phyloP scores from a whole-genome alignment of 345 rosid species.

The Camelina hispida region DNA sequence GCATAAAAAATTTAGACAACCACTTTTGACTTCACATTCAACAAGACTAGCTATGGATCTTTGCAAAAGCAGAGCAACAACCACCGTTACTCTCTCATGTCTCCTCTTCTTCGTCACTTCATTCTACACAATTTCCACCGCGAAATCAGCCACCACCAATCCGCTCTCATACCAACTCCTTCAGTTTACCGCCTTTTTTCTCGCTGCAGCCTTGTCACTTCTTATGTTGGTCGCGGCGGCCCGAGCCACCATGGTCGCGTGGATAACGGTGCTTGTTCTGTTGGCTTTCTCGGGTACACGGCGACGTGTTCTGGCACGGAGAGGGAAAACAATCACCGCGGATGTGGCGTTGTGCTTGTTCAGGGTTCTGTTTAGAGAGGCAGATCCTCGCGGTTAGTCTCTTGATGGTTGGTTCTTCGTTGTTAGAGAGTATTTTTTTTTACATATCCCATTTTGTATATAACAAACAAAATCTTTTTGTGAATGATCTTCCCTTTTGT shows the following conservation, averaged over 20 bases:
- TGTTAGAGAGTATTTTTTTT: slow-evolving; percentile 11
- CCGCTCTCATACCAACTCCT: slow-evolving; percentile 10
- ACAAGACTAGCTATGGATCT: slow-evolving; percentile 34
- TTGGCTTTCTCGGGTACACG: slow-evolving; percentile 47
- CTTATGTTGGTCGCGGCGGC: slow-evolving; percentile 39
- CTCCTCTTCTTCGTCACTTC: slow-evolving; percentile 34
- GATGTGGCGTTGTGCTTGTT: slow-evolving; percentile 41
- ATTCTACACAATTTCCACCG: slow-evolving; percentile 33
- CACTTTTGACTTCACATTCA: slow-evolving; percentile 24
- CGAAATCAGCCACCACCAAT: slow-evolving; percentile 5
- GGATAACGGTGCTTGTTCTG: slow-evolving; percentile 46
- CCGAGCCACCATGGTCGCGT: slow-evolving; percentile 46
- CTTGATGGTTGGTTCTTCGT: background rate
- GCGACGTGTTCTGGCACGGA: slow-evolving; percentile 40
- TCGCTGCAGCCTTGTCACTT: slow-evolving; percentile 28
- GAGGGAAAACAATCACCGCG: slow-evolving; percentile 36
- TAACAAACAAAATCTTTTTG: background rate
- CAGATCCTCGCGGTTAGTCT: slow-evolving; percentile 37
- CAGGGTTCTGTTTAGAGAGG: slow-evolving; percentile 31
- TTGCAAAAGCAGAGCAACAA: slow-evolving; percentile 34
- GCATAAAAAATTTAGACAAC: background rate
- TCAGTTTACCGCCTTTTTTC: background rate
- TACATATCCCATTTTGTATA: slow-evolving; percentile 4
- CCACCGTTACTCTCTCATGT: slow-evolving; percentile 38
- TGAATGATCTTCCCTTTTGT: background rate